phyloP scores from a whole-genome alignment of 306 rosid species.

The Trifolium fragiferum region DNA sequence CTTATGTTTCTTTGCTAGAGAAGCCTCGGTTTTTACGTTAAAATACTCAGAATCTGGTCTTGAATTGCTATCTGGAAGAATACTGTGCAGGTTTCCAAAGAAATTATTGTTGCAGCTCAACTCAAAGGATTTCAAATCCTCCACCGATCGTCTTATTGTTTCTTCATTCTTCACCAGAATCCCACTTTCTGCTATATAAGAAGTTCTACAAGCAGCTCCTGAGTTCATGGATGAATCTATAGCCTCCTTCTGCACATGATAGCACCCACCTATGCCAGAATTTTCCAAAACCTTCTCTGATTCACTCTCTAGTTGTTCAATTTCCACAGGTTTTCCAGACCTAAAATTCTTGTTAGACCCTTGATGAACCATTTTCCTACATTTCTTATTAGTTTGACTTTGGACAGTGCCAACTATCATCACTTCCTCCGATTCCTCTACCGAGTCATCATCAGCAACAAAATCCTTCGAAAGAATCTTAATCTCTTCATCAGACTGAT shows the following conservation, averaged over 20 bases:
- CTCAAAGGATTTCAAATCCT: constrained; percentile 25
- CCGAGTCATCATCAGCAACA: constrained; percentile 16
- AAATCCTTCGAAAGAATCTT: constrained; percentile 13
- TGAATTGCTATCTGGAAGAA: constrained; percentile 31
- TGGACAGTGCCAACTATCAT: not conserved
- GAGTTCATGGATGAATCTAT: not conserved
- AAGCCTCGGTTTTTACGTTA: constrained; percentile 20
- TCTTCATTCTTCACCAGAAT: constrained; percentile 41
- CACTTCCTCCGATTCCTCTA: constrained; percentile 33
- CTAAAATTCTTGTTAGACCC: constrained; percentile 34
- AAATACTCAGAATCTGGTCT: constrained; percentile 14
- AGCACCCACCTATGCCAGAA: constrained; percentile 1
- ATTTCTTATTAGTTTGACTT: constrained; percentile 3
- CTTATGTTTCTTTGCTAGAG: constrained; percentile 31
- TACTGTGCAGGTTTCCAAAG: constrained; percentile 37
- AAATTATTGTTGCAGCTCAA: constrained; percentile 24
- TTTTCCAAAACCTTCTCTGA: constrained; percentile 14
- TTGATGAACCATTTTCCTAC: constrained; percentile 13
- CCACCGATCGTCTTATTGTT: constrained; percentile 37
- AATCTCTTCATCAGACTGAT: constrained; percentile 28
- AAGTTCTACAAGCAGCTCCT: constrained; percentile 15
- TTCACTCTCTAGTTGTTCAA: constrained; percentile 10
- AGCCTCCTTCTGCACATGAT: not conserved
- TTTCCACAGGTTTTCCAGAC: constrained; percentile 17
- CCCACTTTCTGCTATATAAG: constrained; percentile 30